phyloP scores from a whole-genome alignment of 2,329 filamentous ascomycete species.

The Aspergillus novofumigatus region DNA sequence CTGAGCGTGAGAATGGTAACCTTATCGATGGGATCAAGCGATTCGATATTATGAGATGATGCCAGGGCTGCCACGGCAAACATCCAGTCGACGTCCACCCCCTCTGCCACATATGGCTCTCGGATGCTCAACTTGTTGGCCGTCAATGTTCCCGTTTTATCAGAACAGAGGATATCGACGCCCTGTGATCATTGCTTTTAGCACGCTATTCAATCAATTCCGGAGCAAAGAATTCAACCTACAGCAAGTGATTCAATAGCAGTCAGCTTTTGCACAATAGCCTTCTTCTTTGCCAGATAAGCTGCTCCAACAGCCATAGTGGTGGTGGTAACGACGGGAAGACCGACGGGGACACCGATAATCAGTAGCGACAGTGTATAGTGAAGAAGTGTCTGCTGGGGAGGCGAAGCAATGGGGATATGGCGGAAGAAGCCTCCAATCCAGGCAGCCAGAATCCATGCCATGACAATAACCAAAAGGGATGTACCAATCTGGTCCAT shows the following conservation, averaged over 20 bases:
- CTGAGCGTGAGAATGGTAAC: constrained; percentile 71
- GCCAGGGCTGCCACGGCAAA: constrained; percentile 74
- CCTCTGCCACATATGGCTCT: constrained; percentile 72
- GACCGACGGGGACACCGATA: constrained; percentile 75
- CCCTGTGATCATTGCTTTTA: constrained; percentile 32
- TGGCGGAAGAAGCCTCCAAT: constrained; percentile 75
- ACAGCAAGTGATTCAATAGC: constrained; percentile 71
- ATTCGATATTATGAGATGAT: constrained; percentile 73
- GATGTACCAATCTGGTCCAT: constrained; percentile 76
- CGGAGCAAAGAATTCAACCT: constrained; percentile 16
- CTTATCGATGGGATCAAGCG: constrained; percentile 75
- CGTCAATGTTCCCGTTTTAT: constrained; percentile 73
- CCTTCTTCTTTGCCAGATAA: constrained; percentile 72
- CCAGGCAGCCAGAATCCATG: constrained; percentile 71
- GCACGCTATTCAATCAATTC: neutral
- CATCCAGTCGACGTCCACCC: constrained; percentile 77
- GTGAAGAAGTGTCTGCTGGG: constrained; percentile 62
- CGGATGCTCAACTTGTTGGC: constrained; percentile 65
- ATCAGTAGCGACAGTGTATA: constrained; percentile 69
- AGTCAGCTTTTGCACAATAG: constrained; percentile 75
- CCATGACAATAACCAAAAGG: constrained; percentile 70
- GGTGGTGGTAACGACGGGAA: constrained; percentile 73
- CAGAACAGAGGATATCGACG: constrained; percentile 75
- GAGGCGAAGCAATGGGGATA: constrained; percentile 53
- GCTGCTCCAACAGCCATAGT: constrained; percentile 74